A percentile compares a stretch with the other conserved stretches of the same genome.
These are phyloP conservation scores for Metarhizium brunneum DNA, from an alignment of 2,329 filamentous ascomycete species.

Conservation along the genomic window DNA sequence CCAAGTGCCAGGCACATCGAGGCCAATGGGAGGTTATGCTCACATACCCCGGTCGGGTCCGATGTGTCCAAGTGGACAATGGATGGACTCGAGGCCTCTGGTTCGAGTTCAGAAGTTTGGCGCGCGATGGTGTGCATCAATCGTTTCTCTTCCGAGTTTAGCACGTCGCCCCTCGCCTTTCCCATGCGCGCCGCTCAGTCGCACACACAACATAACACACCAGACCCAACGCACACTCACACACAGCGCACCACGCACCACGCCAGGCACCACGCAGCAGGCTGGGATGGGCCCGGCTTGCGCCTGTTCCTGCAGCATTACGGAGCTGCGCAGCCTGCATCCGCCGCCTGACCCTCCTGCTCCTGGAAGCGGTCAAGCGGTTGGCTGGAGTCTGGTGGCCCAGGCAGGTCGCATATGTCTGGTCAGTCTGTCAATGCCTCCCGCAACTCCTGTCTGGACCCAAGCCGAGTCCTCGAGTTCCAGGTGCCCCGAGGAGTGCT, in stretches of 20 bases:
- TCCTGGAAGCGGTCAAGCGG: too few species aligned
- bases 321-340: not conserved
- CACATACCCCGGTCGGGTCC: not conserved
- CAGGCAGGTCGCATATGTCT: too few species aligned
- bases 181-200: not conserved
- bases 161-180: not conserved
- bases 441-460: too few species aligned
- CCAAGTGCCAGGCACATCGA: not conserved
- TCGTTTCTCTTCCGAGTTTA: not conserved
- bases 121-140: not conserved
- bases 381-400: too few species aligned
- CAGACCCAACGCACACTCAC: too few species aligned
- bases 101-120: not conserved
- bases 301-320: not conserved
- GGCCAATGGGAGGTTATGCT: not conserved
- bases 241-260: too few species aligned
- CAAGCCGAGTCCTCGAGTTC: not conserved
- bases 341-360: too few species aligned
- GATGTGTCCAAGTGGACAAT: not conserved
- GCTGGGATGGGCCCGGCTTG: not conserved
- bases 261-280: too few species aligned
- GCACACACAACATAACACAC: too few species aligned
- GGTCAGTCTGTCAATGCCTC: too few species aligned
- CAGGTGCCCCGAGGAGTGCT: too few species aligned
- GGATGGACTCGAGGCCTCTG: not conserved